Conservation (phyloP, 2,329 filamentous ascomycete genomes). For the Verticillium isaacii region DNA sequence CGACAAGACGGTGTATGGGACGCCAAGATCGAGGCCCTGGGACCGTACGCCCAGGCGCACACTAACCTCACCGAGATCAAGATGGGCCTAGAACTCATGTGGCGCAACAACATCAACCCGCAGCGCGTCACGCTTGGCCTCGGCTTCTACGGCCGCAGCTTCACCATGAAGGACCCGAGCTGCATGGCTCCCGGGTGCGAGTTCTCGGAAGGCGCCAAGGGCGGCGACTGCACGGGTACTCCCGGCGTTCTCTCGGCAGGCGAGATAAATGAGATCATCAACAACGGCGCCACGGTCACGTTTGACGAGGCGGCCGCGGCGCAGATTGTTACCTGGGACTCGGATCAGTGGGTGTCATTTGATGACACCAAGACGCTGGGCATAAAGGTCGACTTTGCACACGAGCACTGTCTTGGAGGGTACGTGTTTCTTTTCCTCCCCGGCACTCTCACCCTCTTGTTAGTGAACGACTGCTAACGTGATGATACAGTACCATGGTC, state of each 20-base stretch:
- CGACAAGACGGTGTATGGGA: conserved; percentile 33
- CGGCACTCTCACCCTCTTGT: too few relatives aligned
- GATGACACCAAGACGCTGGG: conserved; percentile 29
- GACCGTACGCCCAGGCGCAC: conserved; percentile 28
- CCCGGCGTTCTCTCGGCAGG: conserved; percentile 21
- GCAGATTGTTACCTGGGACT: conserved; percentile 23
- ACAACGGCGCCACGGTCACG: conserved; percentile 9
- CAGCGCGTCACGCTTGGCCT: conserved; percentile 36
- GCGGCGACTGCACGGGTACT: conserved; percentile 22
- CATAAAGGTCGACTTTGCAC: conserved; percentile 25
- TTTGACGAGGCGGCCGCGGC: conserved; percentile 22
- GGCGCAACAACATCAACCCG: conserved; percentile 38
- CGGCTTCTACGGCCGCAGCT: conserved; percentile 38
- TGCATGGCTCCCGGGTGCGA: conserved; percentile 23
- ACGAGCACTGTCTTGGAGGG: conserved; percentile 20
- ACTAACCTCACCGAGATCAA: conserved; percentile 45
- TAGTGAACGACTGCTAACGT: too few relatives aligned
- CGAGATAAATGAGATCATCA: conserved; percentile 26
- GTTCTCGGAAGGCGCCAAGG: conserved; percentile 18
- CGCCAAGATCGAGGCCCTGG: conserved; percentile 14
- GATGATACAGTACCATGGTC: conserved; percentile 14
- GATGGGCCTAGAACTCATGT: conserved; percentile 37
- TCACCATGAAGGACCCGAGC: conserved; percentile 17
- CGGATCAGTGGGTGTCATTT: conserved; percentile 31
- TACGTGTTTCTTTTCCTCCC: not conserved